Base-by-base conservation (phyloP, 2,329 filamentous ascomycete genomes). In the Fusarium coicis region DNA sequence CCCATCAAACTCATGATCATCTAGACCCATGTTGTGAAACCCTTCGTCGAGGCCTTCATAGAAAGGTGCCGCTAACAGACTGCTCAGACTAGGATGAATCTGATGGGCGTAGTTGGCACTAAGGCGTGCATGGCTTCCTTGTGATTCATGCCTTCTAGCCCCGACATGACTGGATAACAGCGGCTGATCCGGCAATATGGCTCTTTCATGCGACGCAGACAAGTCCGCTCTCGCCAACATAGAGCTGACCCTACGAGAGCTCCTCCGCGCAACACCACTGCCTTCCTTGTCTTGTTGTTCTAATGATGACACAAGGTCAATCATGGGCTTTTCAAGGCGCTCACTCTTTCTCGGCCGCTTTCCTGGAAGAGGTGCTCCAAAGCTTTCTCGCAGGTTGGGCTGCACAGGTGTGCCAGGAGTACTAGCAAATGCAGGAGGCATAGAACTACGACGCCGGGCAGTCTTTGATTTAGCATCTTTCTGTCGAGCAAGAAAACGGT, bases 221-320 rank as follows among this genome's bases (percentile, higher is more conserved):
- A 98, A 85, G 79, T 98, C 96, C 37, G 93, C 93, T 77, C 96
- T 89, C 21, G 95, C 95, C 59, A 98, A 86, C 83, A 97, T 89
- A 21, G 96, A 98, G 84, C 96, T 99, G 32, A 98, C 93, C 56
- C 96, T 90, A 47, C 96, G 90, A 23, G 90, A 92, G 69, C 89
- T 90, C 66, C 90, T 85, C 57, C 90, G 84, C 1, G 87, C 87
- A 18, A 85, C 85, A 21, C 86, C 85, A n/a, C 81, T 79, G 16
- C 84, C 85, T 62, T 88, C 85, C 58, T 87, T 87, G 63, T 94
- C 92, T 46, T 84, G 82, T 55, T 93, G 88, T 62, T 93, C 93
- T n/a, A 96, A 83, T 2, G 92, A 90, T 6, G 92, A 88, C 7
- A 91, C 92, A 47, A 94, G 85, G 72, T 93, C 91, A 44, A 90